Conservation (phyloP, 2,329 filamentous ascomycete genomes). For the Dryadomyces quercivorus region DNA sequence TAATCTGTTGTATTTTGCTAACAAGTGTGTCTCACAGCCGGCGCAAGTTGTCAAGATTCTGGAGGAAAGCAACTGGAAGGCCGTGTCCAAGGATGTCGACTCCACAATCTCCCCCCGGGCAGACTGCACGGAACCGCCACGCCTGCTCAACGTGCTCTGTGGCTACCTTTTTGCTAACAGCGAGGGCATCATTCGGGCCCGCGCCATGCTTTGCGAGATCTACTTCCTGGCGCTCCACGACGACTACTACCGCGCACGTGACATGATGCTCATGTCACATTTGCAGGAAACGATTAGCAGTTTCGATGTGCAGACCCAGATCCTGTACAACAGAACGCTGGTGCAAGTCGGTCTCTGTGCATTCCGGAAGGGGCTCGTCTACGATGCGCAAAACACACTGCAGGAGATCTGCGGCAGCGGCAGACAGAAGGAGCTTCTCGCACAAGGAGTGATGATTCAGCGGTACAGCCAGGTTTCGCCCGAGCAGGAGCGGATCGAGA, state of each 20-base stretch:
- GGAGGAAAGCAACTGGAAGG: conserved; percentile 88
- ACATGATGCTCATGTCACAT: conserved; percentile 99
- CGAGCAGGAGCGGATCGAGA: conserved; percentile 93
- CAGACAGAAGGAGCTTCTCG: conserved; percentile 92
- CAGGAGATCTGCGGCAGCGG: conserved; percentile 98
- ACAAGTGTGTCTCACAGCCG: conserved; percentile 41
- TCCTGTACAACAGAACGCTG: conserved; percentile 94
- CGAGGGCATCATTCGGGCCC: conserved; percentile 89
- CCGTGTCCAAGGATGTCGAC: conserved; percentile 55
- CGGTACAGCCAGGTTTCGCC: conserved; percentile 91
- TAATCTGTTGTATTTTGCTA: not conserved
- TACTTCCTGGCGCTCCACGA: conserved; percentile 97
- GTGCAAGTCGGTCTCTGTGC: conserved; percentile 97
- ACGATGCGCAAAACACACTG: conserved; percentile 93
- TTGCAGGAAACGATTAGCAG: conserved; percentile 92
- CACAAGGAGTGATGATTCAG: conserved; percentile 97
- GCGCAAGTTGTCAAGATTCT: conserved; percentile 85
- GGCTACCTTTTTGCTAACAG: conserved; percentile 90
- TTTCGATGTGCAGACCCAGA: conserved; percentile 95
- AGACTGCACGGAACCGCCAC: conserved; percentile 53
- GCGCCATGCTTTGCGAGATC: conserved; percentile 96
- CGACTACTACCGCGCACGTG: conserved; percentile 93
- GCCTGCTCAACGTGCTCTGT: conserved; percentile 77
- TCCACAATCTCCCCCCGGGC: conserved; percentile 70
- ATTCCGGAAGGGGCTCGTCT: conserved; percentile 92